Evolutionary conservation across 2,329 filamentous ascomycete species (phyloP).

Genomic region (Nannizzia gypsea): DNA sequence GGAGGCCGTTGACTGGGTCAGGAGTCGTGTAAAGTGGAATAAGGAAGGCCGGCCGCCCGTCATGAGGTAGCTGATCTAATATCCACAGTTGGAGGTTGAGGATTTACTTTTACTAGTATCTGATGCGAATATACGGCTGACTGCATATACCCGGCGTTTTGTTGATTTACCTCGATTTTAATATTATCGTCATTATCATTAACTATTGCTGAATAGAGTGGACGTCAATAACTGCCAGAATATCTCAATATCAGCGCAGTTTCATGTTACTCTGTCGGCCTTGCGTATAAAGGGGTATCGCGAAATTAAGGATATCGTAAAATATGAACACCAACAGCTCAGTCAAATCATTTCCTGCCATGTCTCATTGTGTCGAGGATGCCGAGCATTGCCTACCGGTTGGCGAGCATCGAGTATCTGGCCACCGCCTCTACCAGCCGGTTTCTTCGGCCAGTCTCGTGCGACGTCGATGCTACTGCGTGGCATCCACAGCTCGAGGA

Average conservation of each 20-base stretch:
- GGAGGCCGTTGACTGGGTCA: constrained; percentile 95
- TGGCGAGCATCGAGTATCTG: neutral
- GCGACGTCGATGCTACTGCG: constrained; percentile 78
- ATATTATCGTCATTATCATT: neutral
- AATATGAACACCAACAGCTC: neutral
- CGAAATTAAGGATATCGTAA: neutral
- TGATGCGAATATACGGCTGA: neutral
- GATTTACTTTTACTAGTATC: neutral
- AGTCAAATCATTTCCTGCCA: constrained; percentile 4
- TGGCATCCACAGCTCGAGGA: constrained; percentile 79
- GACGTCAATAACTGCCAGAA: no score
- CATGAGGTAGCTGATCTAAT: constrained; percentile 53
- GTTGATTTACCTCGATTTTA: neutral
- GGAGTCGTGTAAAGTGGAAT: constrained; percentile 88
- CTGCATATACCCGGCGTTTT: neutral
- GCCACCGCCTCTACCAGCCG: neutral
- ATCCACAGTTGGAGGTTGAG: neutral
- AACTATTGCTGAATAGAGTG: neutral
- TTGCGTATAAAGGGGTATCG: constrained; percentile 3
- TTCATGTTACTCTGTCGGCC: neutral
- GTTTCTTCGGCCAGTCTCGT: constrained; percentile 84
- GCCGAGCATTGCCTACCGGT: neutral
- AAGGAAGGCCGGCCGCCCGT: constrained; percentile 84
- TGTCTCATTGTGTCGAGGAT: neutral
- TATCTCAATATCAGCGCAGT: neutral